phyloP scores from a whole-genome alignment of 352 stramenopile genomes.

The Achlya hypogyna region DNA sequence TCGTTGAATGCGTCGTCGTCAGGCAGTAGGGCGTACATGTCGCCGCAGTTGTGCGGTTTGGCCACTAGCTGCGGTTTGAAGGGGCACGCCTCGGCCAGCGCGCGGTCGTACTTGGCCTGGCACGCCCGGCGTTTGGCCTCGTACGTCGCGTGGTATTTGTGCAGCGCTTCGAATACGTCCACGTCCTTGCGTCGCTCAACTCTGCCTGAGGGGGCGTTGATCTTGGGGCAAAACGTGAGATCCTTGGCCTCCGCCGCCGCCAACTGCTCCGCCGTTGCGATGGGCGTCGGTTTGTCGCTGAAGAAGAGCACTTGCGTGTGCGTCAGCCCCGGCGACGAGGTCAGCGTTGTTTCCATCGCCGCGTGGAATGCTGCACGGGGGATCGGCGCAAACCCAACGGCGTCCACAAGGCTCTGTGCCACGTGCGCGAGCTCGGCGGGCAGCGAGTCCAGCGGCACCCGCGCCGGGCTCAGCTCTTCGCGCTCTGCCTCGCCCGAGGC shows the following conservation, averaged over 20 bases:
- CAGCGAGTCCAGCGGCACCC: conserved; percentile 36
- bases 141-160: conserved; percentile 71
- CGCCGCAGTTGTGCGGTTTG: conserved; percentile 45
- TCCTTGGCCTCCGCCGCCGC: conserved; percentile 32
- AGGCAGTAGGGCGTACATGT: conserved; percentile 22
- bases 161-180: conserved; percentile 58
- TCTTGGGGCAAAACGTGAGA: conserved; percentile 55
- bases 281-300: conserved; percentile 35
- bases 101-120: conserved; percentile 41
- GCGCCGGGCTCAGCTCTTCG: conserved; percentile 26
- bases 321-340: conserved; percentile 46
- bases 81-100: conserved; percentile 47
- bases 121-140: conserved; percentile 41
- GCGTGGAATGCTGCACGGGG: conserved; percentile 30
- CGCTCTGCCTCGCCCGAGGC: not conserved
- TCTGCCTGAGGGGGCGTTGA: conserved; percentile 57
- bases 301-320: conserved; percentile 70
- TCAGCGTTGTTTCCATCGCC: conserved; percentile 59
- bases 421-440: conserved; percentile 44
- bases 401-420: conserved; percentile 55
- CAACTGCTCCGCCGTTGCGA: conserved; percentile 18
- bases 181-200: conserved; percentile 52
- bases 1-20: not conserved
- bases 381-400: conserved; percentile 40
- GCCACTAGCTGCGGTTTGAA: conserved; percentile 52